Evolutionary conservation across 306 rosid genomes (phyloP).

Genomic region (Hippophae rhamnoides): DNA sequence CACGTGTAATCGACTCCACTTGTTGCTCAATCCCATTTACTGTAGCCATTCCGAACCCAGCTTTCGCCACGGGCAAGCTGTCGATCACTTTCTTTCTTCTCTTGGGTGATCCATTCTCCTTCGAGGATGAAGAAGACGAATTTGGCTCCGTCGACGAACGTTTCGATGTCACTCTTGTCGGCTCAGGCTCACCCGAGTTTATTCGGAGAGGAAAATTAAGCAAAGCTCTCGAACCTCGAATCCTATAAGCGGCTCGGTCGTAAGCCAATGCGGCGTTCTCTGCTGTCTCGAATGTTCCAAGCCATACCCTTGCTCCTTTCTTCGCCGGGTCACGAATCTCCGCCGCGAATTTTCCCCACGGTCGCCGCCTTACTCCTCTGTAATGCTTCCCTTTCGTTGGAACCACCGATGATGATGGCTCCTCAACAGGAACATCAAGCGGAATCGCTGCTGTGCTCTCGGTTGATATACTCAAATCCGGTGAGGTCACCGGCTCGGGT

Average conservation of each 20-base stretch:
- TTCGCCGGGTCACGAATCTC: constrained; percentile 94
- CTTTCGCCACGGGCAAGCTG: constrained; percentile 1
- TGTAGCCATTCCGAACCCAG: constrained; percentile 14
- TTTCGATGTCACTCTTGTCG: constrained; percentile 57
- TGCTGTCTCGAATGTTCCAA: constrained; percentile 84
- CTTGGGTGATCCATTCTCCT: background rate
- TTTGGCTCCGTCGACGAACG: constrained; percentile 44
- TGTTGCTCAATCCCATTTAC: background rate
- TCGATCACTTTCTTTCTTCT: too few relatives aligned
- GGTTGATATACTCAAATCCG: constrained; percentile 1
- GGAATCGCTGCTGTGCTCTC: background rate
- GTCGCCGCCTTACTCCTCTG: constrained; percentile 82
- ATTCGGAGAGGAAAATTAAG: constrained; percentile 79
- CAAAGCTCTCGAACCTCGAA: constrained; percentile 80
- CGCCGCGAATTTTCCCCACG: constrained; percentile 98
- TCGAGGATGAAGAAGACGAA: constrained; percentile 19
- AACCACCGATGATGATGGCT: constrained; percentile 21
- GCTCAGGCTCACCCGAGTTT: constrained; percentile 86
- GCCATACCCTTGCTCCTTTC: constrained; percentile 89
- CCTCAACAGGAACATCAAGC: background rate
- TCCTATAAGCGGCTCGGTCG: constrained; percentile 83
- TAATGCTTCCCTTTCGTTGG: constrained; percentile 69
- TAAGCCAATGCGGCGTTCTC: constrained; percentile 94
- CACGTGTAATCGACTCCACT: constrained; percentile 18
- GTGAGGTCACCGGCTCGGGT: constrained; percentile 31